These are phyloP conservation scores for Xylaria arbuscula DNA, from an alignment of 2,329 filamentous ascomycete species.

Conservation along the genomic window DNA sequence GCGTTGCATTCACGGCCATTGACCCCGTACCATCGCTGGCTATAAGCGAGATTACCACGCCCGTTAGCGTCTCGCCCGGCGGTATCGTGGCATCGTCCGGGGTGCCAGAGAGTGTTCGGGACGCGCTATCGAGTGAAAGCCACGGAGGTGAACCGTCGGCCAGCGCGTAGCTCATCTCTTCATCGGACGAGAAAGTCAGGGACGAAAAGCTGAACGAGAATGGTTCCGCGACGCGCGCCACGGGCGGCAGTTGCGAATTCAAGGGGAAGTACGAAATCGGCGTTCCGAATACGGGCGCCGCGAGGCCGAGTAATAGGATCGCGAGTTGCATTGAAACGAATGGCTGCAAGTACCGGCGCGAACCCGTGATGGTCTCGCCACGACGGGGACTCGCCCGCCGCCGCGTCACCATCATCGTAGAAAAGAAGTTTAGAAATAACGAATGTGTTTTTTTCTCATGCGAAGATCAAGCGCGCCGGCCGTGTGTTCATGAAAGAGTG, in stretches of 20 bases:
- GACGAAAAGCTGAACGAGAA: constrained; percentile 79
- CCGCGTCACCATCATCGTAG: constrained; percentile 28
- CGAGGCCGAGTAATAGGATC: constrained; percentile 42
- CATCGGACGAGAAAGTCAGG: constrained; percentile 76
- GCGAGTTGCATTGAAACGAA: constrained; percentile 15
- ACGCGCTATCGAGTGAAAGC: constrained; percentile 75
- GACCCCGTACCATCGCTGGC: constrained; percentile 75
- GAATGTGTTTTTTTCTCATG: constrained; percentile 24
- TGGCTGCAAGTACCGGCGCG: neutral
- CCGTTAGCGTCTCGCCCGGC: constrained; percentile 62
- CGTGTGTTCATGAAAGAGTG: neutral
- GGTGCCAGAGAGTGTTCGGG: constrained; percentile 76
- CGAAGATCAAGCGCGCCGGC: neutral
- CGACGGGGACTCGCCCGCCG: constrained; percentile 28
- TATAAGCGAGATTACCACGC: constrained; percentile 71
- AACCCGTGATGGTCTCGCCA: constrained; percentile 8
- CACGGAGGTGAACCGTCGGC: constrained; percentile 72
- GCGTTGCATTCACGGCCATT: constrained; percentile 71
- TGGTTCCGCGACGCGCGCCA: constrained; percentile 73
- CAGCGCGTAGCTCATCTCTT: constrained; percentile 73
- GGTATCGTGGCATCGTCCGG: constrained; percentile 58
- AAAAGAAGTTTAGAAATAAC: constrained; percentile 2
- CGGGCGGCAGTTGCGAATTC: constrained; percentile 85
- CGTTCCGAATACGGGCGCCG: constrained; percentile 49
- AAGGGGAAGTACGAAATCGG: constrained; percentile 74